A percentile compares a stretch with the other conserved stretches of the same genome.
phyloP scores from a whole-genome alignment of 495 filamentous ascomycete genomes.

The Recurvomyces mirabilis region DNA sequence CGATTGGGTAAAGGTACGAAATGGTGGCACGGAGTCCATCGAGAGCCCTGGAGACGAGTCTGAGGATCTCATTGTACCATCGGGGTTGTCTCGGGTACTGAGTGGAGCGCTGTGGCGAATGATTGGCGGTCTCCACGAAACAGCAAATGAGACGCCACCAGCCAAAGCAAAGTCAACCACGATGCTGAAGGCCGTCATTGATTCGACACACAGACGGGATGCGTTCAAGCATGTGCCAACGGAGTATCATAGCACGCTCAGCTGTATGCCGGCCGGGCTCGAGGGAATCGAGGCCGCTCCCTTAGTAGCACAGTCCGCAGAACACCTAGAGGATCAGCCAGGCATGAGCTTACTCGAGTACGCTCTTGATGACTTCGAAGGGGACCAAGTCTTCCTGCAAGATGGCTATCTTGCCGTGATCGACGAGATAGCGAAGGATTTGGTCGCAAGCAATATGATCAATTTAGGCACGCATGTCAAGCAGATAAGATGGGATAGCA shows the following conservation, averaged over 20 bases:
- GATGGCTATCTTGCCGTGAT: constrained; percentile 15
- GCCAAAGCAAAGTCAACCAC: constrained; percentile 9
- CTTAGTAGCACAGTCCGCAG: constrained; percentile 13
- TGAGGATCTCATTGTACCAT: constrained; percentile 10
- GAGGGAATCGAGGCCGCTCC: constrained; percentile 18
- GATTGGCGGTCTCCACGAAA: constrained; percentile 8
- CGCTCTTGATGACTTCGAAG: constrained; percentile 19
- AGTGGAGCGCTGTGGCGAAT: constrained; percentile 6
- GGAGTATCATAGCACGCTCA: constrained; percentile 6
- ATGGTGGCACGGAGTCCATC: neutral
- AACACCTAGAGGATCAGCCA: neutral
- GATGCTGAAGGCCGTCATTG: constrained; percentile 11
- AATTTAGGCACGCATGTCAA: constrained; percentile 2
- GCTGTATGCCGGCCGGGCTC: constrained; percentile 11
- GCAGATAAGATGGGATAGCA: constrained; percentile 4
- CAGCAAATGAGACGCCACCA: neutral
- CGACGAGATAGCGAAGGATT: constrained; percentile 9
- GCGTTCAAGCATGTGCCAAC: constrained; percentile 3
- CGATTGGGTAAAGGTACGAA: constrained; percentile 13
- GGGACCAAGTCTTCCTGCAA: constrained; percentile 15
- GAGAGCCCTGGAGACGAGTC: no score
- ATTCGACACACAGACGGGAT: neutral
- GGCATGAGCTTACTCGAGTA: constrained; percentile 15
- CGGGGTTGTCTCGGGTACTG: neutral
- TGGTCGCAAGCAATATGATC: neutral